Evolutionary conservation across 2,329 filamentous ascomycete genomes (phyloP).

Genomic region (Tolypocladium guangdongense): DNA sequence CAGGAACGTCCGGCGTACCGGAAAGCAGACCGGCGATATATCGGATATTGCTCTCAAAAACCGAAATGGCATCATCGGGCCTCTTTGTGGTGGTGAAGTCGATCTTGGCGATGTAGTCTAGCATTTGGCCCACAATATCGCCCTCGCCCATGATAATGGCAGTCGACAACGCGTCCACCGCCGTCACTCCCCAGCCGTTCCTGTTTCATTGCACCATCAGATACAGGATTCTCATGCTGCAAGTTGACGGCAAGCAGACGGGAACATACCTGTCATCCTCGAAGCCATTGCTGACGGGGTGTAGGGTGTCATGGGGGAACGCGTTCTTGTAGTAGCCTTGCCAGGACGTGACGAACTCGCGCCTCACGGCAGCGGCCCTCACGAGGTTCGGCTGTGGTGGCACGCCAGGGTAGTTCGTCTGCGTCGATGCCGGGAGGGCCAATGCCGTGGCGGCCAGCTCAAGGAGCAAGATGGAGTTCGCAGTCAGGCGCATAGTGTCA

Average conservation of each 20-base stretch:
- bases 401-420: slow-evolving; percentile 1
- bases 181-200: slow-evolving; percentile 77
- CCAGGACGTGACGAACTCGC: slow-evolving; percentile 62
- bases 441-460: slow-evolving; percentile 3
- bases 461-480: slow-evolving; percentile 2
- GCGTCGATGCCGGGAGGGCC: background rate
- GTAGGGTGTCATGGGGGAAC: slow-evolving; percentile 67
- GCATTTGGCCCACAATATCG: slow-evolving; percentile 57
- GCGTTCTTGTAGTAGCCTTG: slow-evolving; percentile 62
- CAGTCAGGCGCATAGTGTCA: slow-evolving; percentile 5
- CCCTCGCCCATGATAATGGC: slow-evolving; percentile 65
- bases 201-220: slow-evolving; percentile 27
- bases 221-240: background rate
- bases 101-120: slow-evolving; percentile 59
- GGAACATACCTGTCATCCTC: slow-evolving; percentile 55
- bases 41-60: slow-evolving; percentile 87
- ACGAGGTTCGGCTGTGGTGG: slow-evolving; percentile 17
- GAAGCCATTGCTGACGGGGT: slow-evolving; percentile 53
- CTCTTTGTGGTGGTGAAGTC: slow-evolving; percentile 51
- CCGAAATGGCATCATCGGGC: slow-evolving; percentile 44
- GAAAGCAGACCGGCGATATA: slow-evolving; percentile 75
- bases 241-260: too few relatives aligned
- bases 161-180: slow-evolving; percentile 70
- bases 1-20: slow-evolving; percentile 27
- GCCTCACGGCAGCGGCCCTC: slow-evolving; percentile 50